Percentiles rank a stretch among this genome's conserved stretches.
Conservation (phyloP, 1,284 basidiomycete species). For the Wallemia ichthyophaga region DNA sequence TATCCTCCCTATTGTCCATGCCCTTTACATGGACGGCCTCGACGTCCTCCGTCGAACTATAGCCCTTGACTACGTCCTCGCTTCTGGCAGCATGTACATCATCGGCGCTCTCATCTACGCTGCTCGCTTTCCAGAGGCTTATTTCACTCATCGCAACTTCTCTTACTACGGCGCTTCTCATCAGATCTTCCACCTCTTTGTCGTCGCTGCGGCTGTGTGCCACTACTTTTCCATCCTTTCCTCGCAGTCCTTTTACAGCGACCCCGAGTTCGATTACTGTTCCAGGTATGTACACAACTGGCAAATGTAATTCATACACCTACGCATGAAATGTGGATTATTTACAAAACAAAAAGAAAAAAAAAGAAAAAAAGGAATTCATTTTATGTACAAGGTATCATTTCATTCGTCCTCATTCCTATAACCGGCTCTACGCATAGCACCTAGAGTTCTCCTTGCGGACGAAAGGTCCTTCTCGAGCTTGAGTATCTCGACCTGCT, state of each 20-base stretch:
- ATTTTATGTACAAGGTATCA: neutral
- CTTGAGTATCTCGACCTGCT: conserved; percentile 89
- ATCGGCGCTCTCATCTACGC: neutral
- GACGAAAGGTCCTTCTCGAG: conserved; percentile 83
- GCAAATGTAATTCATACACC: too few species aligned
- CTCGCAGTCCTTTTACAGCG: neutral
- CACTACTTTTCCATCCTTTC: neutral
- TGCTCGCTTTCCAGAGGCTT: neutral
- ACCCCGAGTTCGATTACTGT: neutral
- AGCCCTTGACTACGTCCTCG: neutral
- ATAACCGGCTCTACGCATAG: conserved; percentile 69
- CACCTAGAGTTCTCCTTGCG: conserved; percentile 52
- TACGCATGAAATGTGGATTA: neutral
- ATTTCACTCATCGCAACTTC: neutral
- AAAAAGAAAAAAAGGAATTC: too few species aligned
- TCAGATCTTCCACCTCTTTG: neutral
- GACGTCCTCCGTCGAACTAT: neutral
- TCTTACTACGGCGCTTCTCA: neutral
- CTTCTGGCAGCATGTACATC: neutral
- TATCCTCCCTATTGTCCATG: neutral
- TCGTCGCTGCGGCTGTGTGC: neutral
- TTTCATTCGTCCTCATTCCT: conserved; percentile 5
- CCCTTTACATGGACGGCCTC: neutral
- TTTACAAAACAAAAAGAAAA: neutral
- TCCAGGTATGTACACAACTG: neutral